Evolutionary conservation across 345 rosid species (phyloP).

Genomic region (Populus alba): DNA sequence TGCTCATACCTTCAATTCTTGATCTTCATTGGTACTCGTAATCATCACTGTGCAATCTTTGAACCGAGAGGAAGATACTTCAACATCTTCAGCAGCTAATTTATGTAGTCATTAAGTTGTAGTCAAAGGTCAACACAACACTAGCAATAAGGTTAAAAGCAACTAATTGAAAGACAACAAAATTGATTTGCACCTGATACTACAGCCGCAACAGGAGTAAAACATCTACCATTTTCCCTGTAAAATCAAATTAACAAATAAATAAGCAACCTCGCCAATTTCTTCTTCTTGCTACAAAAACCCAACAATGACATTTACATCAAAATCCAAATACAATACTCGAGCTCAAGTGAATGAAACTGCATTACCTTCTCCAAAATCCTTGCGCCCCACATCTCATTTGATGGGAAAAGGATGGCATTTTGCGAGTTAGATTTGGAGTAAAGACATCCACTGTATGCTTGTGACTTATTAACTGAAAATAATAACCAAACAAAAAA

Average conservation of each 20-base stretch:
- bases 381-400: conserved; percentile 7
- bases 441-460: conserved; percentile 11
- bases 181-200: conserved; percentile 45
- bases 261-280: not conserved
- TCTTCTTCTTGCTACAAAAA: not conserved
- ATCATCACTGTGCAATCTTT: conserved; percentile 43
- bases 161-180: conserved; percentile 4
- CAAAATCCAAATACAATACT: not conserved
- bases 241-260: not conserved
- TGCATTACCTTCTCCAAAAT: conserved; percentile 22
- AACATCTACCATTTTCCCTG: conserved; percentile 37
- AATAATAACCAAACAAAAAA: not conserved
- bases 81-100: conserved; percentile 45
- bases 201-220: conserved; percentile 34
- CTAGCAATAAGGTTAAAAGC: conserved; percentile 5
- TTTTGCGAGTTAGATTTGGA: conserved; percentile 27
- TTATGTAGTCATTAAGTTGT: conserved; percentile 7
- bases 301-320: not conserved
- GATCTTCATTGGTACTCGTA: conserved; percentile 16
- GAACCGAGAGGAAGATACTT: conserved; percentile 43
- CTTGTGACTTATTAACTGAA: conserved; percentile 40
- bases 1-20: conserved; percentile 45
- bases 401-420: conserved; percentile 33
- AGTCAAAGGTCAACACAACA: not conserved
- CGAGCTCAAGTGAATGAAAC: not conserved